Evolutionary conservation across 495 filamentous ascomycete genomes (phyloP).

Genomic region (Aspergillus carlsbadensis): DNA sequence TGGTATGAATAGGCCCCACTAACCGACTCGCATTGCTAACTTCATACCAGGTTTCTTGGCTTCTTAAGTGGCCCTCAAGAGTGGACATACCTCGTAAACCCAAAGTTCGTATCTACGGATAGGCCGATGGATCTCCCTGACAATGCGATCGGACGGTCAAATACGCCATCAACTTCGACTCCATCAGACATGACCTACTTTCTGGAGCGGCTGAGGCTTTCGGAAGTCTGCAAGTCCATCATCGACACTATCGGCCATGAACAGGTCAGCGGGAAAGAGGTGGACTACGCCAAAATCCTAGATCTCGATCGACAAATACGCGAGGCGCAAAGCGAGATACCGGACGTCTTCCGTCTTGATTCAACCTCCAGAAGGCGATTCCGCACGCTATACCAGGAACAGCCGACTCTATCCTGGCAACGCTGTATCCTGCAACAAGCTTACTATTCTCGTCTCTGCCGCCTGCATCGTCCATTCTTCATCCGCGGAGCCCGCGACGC

Average conservation of each 20-base stretch:
- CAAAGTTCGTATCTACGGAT: constrained; percentile 42
- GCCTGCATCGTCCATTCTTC: constrained; percentile 44
- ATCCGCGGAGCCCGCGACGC: constrained; percentile 41
- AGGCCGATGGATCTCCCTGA: constrained; percentile 37
- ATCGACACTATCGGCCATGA: constrained; percentile 35
- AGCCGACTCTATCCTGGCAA: constrained; percentile 41
- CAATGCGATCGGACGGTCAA: constrained; percentile 12
- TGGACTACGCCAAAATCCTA: constrained; percentile 39
- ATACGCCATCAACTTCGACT: constrained; percentile 3
- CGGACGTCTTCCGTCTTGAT: constrained; percentile 39
- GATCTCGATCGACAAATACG: constrained; percentile 36
- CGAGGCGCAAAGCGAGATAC: constrained; percentile 22
- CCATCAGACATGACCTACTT: constrained; percentile 48
- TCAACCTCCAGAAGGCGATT: constrained; percentile 29
- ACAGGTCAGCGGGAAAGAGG: constrained; percentile 28
- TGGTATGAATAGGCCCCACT: constrained; percentile 32
- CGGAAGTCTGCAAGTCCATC: constrained; percentile 41
- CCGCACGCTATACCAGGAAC: constrained; percentile 31
- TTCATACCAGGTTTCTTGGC: constrained; percentile 27
- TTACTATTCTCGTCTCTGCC: constrained; percentile 42
- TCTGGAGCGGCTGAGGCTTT: constrained; percentile 38
- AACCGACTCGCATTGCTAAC: not conserved
- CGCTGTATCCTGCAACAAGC: constrained; percentile 39
- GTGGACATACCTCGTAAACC: constrained; percentile 46
- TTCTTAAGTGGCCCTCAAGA: constrained; percentile 50